These are phyloP conservation scores for Pleoardoris graminearum DNA, from an alignment of 2,329 filamentous ascomycete genomes.

Conservation along the genomic window DNA sequence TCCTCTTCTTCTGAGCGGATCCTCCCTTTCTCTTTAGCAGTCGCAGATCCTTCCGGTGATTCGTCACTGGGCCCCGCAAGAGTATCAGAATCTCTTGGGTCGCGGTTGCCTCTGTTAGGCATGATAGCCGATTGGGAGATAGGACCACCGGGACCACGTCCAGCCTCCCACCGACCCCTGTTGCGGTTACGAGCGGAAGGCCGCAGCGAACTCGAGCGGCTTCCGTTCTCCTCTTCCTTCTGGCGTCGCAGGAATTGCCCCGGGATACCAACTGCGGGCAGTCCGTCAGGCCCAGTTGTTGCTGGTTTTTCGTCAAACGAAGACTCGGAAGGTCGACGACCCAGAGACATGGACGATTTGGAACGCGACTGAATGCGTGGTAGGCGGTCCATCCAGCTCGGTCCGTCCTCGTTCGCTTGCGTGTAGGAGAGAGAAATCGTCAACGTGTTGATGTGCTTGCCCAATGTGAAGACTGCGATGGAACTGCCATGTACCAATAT, in stretches of 20 bases:
- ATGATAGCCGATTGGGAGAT: constrained; percentile 88
- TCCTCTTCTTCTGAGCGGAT: constrained; percentile 55
- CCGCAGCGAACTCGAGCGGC: constrained; percentile 59
- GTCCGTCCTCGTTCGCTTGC: constrained; percentile 81
- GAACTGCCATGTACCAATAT: constrained; percentile 98
- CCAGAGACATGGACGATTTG: constrained; percentile 72
- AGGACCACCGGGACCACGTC: constrained; percentile 78
- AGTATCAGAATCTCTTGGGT: constrained; percentile 47
- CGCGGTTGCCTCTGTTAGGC: constrained; percentile 55
- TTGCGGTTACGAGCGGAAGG: constrained; percentile 56
- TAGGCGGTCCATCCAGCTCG: constrained; percentile 92
- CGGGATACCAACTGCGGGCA: constrained; percentile 72
- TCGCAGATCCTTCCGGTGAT: constrained; percentile 40
- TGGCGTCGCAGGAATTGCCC: constrained; percentile 81
- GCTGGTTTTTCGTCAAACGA: constrained; percentile 63
- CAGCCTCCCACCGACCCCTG: constrained; percentile 68
- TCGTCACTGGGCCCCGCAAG: constrained; percentile 49
- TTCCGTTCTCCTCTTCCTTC: constrained; percentile 64
- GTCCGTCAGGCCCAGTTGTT: constrained; percentile 66
- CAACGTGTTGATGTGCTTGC: constrained; percentile 96
- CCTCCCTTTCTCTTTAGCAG: constrained; percentile 39
- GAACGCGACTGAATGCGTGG: constrained; percentile 83
- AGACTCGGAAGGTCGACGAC: constrained; percentile 62
- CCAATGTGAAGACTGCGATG: constrained; percentile 93
- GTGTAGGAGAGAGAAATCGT: constrained; percentile 97